phyloP scores from a whole-genome alignment of 2,329 filamentous ascomycete species.

The Ilyonectria robusta region DNA sequence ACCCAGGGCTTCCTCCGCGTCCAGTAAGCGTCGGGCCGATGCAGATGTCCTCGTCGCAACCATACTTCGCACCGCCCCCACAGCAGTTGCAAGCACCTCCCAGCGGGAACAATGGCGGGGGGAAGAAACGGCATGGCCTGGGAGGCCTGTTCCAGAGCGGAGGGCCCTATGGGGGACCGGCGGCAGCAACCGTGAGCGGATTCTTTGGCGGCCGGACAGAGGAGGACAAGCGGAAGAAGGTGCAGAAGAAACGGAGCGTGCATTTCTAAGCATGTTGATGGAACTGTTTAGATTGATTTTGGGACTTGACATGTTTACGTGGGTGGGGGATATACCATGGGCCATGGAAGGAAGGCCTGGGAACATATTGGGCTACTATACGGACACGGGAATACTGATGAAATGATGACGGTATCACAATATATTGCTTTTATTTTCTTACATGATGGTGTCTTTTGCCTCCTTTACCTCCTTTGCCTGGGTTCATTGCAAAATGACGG shows the following conservation, averaged over 20 bases:
- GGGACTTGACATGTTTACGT: slow-evolving; percentile 18
- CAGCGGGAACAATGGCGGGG: slow-evolving; percentile 32
- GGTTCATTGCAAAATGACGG: not conserved
- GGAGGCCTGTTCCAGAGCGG: slow-evolving; percentile 49
- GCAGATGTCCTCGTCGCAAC: slow-evolving; percentile 38
- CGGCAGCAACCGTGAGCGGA: slow-evolving; percentile 61
- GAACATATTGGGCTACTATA: slow-evolving; percentile 17
- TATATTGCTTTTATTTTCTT: not conserved
- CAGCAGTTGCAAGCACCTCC: slow-evolving; percentile 39
- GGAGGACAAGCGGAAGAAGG: slow-evolving; percentile 58
- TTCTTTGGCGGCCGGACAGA: slow-evolving; percentile 57
- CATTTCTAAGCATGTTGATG: slow-evolving; percentile 54
- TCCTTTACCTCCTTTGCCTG: too few species aligned
- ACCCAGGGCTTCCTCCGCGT: slow-evolving; percentile 55
- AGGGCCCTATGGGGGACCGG: slow-evolving; percentile 53
- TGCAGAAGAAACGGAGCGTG: slow-evolving; percentile 64
- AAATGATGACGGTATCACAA: slow-evolving; percentile 17
- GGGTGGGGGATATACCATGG: slow-evolving; percentile 46
- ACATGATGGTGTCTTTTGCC: too few species aligned
- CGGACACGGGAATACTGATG: slow-evolving; percentile 8
- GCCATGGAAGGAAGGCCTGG: slow-evolving; percentile 21
- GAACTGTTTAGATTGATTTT: slow-evolving; percentile 4
- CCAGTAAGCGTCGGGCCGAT: slow-evolving; percentile 64
- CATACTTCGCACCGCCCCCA: slow-evolving; percentile 43
- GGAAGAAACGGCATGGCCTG: slow-evolving; percentile 48